phyloP scores from a whole-genome alignment of 148 eudicot genomes.

The Chenopodium quinoa region DNA sequence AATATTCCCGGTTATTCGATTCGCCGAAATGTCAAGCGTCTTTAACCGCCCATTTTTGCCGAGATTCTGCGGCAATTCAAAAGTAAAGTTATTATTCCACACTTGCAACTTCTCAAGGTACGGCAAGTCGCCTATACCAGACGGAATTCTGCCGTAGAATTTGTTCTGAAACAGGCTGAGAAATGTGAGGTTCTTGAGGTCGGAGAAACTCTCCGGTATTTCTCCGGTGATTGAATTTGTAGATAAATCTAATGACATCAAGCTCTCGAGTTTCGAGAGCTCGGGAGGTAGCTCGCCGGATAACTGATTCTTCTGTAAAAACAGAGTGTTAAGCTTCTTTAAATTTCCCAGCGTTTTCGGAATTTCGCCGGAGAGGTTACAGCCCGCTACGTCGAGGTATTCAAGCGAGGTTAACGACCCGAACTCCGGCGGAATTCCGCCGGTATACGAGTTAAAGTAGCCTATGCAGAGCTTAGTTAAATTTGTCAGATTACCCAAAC shows the following conservation, averaged over 20 bases:
- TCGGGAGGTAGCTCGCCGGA: constrained; percentile 52
- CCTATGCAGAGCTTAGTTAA: constrained; percentile 36
- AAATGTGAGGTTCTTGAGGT: constrained; percentile 39
- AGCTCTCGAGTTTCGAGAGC: constrained; percentile 34
- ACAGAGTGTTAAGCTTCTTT: constrained; percentile 47
- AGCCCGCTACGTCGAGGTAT: constrained; percentile 43
- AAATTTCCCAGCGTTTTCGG: constrained; percentile 49
- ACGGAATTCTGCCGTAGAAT: constrained; percentile 47
- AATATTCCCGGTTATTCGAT: constrained; percentile 44
- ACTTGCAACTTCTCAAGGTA: constrained; percentile 43
- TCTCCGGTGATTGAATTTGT: constrained; percentile 46
- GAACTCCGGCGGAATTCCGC: constrained; percentile 70
- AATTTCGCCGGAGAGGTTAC: constrained; percentile 56
- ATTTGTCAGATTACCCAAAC: constrained; percentile 30
- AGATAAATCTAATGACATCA: constrained; percentile 48
- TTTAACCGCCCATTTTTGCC: constrained; percentile 37
- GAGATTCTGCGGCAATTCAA: constrained; percentile 41
- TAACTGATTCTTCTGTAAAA: constrained; percentile 46
- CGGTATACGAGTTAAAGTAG: constrained; percentile 42
- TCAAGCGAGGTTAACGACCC: constrained; percentile 37
- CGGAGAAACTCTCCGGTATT: constrained; percentile 46
- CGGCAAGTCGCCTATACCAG: constrained; percentile 45
- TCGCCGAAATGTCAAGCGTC: constrained; percentile 31
- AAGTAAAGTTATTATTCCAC: constrained; percentile 46
- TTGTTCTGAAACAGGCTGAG: constrained; percentile 47